phyloP scores from a whole-genome alignment of 768 basidiomycete genomes.

The Pholiota microspora region DNA sequence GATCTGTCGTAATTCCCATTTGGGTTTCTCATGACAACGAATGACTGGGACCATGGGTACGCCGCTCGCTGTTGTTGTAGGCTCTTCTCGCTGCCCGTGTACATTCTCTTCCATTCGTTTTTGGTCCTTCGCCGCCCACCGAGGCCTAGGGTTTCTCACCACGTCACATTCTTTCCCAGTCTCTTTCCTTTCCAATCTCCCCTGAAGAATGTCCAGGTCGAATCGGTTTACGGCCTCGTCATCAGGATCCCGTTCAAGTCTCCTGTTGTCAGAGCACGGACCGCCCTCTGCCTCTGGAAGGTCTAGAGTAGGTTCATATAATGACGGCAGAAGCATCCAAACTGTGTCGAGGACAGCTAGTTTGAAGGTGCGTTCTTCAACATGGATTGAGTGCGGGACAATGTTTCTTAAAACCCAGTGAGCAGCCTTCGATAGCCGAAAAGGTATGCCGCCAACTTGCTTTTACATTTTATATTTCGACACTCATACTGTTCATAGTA shows the following conservation, averaged over 20 bases:
- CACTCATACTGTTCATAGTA: slow-evolving; percentile 24
- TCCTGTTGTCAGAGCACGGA: slow-evolving; percentile 3
- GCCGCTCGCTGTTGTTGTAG: neutral
- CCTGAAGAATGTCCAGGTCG: slow-evolving; percentile 3
- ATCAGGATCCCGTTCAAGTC: slow-evolving; percentile 5
- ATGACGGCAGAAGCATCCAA: slow-evolving; percentile 1
- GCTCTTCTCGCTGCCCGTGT: neutral
- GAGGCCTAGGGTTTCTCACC: neutral
- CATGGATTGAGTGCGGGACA: neutral
- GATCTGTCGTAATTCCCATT: slow-evolving; percentile 3
- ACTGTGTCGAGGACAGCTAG: neutral
- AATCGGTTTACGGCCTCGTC: slow-evolving; percentile 9
- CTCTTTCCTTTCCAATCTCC: slow-evolving; percentile 6
- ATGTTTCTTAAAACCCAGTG: neutral
- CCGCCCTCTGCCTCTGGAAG: slow-evolving; percentile 2
- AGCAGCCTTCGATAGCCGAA: slow-evolving; percentile 6
- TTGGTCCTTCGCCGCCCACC: neutral
- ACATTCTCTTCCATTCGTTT: neutral
- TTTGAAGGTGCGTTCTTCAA: slow-evolving; percentile 1
- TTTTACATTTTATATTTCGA: neutral
- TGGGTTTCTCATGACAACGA: slow-evolving; percentile 6
- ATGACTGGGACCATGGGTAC: slow-evolving; percentile 2
- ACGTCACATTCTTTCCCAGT: slow-evolving; percentile 1
- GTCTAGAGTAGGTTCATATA: neutral
- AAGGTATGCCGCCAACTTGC: neutral